Base-by-base conservation (phyloP, 2,329 filamentous ascomycete species). In the Hymenoscyphus infarciens region DNA sequence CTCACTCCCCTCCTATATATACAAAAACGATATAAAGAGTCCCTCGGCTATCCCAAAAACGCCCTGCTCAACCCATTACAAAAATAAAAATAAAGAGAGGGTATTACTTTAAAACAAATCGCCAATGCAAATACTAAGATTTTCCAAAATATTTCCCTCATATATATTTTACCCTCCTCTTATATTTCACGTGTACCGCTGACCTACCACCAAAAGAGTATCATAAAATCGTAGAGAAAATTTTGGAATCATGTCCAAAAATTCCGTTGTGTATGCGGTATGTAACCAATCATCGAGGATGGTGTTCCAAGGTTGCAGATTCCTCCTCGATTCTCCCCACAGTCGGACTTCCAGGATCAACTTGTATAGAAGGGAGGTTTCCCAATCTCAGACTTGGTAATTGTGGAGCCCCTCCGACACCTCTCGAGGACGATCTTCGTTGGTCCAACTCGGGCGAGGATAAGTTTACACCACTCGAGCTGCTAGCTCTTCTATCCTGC, bases 351-450 rank as follows among this genome's bases (percentile, higher is more conserved):
- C 61, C 69, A n/a, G 68, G 66, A 61, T 87, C 81, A 56, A 86
- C 81, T 29, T 86, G 80, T 69, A 87, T 87, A 66, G 81, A 80
- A 2, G 85, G 85, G 29, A 87, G 73, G 31, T 71, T 72, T 19
- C 73, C 69, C 35, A 86, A 75, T 56, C 79, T 77, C 67, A 87
- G 68, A 67, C 80, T 84, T 1, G 84, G 83, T 56, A 86, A 74
- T 65, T 80, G 82, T 0, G 81, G 81, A 6, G 74, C 69, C 1
- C 75, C 77, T 19, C 76, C 76, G 4, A 77, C 74, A 5, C 77
- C 76, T 45, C 76, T 75, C 3, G 61, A 64, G 13, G 53, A 53
- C 15, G 27, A 56, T 31, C 38, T 54, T 49, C 35, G 59, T 33
- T 25, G 60, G 62, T 33, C 62, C 64, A 7, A 60, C 57, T 35